phyloP scores from a whole-genome alignment of 257 asterid genomes.

The Jaltomata sinuosa region DNA sequence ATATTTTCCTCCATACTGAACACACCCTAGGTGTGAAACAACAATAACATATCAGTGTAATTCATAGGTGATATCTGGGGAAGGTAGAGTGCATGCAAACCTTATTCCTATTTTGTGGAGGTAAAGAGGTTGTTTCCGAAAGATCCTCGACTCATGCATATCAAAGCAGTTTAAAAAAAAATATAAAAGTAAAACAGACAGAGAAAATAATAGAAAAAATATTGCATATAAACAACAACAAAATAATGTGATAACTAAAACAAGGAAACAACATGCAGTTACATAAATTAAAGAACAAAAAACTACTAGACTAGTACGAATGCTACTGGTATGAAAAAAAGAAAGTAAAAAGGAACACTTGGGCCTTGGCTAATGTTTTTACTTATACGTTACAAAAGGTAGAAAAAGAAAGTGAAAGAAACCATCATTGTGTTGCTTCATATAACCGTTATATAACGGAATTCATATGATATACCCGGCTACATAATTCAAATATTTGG shows the following conservation, averaged over 20 bases:
- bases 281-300: not conserved
- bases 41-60: not conserved
- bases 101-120: not conserved
- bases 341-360: not conserved
- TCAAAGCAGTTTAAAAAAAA: too few relatives aligned
- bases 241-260: not conserved
- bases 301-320: not conserved
- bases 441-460: conserved; percentile 62
- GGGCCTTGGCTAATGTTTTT: not conserved
- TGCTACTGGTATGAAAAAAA: not conserved
- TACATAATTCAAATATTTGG: conserved; percentile 29
- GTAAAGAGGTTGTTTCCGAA: not conserved
- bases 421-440: conserved; percentile 21
- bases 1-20: too few relatives aligned
- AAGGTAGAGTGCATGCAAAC: not conserved
- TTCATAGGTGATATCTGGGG: not conserved
- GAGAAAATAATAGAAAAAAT: not conserved
- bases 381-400: not conserved
- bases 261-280: not conserved
- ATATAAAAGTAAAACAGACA: too few relatives aligned
- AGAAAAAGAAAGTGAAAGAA: not conserved
- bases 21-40: too few relatives aligned
- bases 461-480: conserved; percentile 30
- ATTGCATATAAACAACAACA: not conserved
- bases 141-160: too few relatives aligned